These are phyloP conservation scores for Nectriaceae sp. DNA, from an alignment of 2,329 filamentous ascomycete genomes.

Conservation along the genomic window DNA sequence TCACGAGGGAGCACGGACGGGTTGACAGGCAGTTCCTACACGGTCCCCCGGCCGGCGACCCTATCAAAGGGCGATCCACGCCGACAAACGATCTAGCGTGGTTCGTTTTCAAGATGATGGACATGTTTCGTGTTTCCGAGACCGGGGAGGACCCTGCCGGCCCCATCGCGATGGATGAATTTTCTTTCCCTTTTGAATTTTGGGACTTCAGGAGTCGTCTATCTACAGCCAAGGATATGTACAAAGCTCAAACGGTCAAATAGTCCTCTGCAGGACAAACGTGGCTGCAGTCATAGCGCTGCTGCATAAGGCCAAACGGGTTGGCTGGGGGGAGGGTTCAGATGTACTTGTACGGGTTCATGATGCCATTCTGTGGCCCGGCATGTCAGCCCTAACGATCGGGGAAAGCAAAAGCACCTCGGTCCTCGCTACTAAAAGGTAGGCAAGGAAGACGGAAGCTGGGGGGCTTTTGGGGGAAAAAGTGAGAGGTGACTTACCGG, in stretches of 20 bases:
- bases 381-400: slow-evolving; percentile 27
- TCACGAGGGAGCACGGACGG: background rate
- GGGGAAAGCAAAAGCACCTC: background rate
- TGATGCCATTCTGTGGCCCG: slow-evolving; percentile 78
- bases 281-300: slow-evolving; percentile 12
- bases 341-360: slow-evolving; percentile 99
- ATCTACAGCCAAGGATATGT: background rate
- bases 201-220: background rate
- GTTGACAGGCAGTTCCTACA: background rate
- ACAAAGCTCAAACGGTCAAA: background rate
- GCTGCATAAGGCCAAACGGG: slow-evolving; percentile 7
- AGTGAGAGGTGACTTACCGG: slow-evolving; percentile 63
- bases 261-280: background rate
- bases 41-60: background rate
- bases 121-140: background rate
- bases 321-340: slow-evolving; percentile 31
- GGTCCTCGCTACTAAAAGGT: background rate
- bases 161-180: background rate
- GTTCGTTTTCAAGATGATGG: background rate
- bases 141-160: background rate
- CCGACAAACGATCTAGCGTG: background rate
- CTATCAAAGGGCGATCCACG: background rate
- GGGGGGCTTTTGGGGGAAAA: slow-evolving; percentile 2
- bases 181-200: background rate
- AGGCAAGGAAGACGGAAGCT: slow-evolving; percentile 9